These are phyloP conservation scores for Backusella tarrabulga DNA, from an alignment of 192 early-diverging fungal species.

Conservation along the genomic window DNA sequence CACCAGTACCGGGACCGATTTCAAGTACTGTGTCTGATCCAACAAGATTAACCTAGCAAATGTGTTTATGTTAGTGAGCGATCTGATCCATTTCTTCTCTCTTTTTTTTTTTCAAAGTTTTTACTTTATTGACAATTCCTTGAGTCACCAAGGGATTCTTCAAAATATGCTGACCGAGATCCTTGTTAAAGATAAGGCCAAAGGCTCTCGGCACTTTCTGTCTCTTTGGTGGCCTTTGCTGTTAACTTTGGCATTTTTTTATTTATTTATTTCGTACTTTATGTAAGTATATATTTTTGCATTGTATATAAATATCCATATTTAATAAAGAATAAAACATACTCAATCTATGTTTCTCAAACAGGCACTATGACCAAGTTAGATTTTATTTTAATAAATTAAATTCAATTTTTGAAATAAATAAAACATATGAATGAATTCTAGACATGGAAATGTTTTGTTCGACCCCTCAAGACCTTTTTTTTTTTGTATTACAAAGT, in stretches of 20 bases:
- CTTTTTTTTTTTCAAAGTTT: constrained; percentile 4
- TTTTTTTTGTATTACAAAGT: too few relatives aligned
- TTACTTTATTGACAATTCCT: constrained; percentile 96
- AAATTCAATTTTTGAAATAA: too few relatives aligned
- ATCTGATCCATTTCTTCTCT: constrained; percentile 2
- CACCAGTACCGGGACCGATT: constrained; percentile 98
- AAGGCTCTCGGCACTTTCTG: constrained; percentile 45
- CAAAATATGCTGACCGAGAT: constrained; percentile 96
- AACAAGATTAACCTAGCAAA: constrained; percentile 44
- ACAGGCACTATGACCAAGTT: constrained; percentile 24
- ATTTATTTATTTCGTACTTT: neutral
- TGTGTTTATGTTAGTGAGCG: neutral
- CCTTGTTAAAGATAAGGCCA: constrained; percentile 95
- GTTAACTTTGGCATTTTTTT: constrained; percentile 36
- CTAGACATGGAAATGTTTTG: too few relatives aligned
- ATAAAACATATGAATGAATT: too few relatives aligned
- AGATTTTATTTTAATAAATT: neutral
- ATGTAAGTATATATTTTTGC: neutral
- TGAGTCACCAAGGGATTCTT: constrained; percentile 98
- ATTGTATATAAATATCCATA: neutral
- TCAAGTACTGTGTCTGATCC: constrained; percentile 82
- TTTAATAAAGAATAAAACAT: neutral
- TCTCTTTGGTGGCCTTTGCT: constrained; percentile 37
- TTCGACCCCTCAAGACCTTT: too few relatives aligned
- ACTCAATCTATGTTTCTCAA: neutral